phyloP scores from a whole-genome alignment of 495 filamentous ascomycete species.

The Penicillium antarcticum region DNA sequence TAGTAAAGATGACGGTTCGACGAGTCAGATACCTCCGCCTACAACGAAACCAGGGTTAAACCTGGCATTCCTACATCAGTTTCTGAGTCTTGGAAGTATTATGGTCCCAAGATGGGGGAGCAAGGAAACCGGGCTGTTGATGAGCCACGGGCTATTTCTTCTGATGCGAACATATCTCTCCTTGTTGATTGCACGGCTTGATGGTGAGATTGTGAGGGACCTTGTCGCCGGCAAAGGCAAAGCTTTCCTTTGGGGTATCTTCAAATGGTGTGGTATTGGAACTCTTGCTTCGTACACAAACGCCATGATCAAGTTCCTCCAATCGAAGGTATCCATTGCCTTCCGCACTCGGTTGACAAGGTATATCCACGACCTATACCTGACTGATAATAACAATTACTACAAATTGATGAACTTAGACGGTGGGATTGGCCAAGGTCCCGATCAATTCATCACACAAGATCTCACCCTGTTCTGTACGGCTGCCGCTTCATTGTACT shows the following conservation, averaged over 20 bases:
- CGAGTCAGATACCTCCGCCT: conserved; percentile 70
- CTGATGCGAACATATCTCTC: conserved; percentile 92
- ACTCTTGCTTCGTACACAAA: conserved; percentile 86
- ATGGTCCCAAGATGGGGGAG: conserved; percentile 95
- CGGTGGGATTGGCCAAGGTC: conserved; percentile 84
- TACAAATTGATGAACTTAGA: conserved; percentile 95
- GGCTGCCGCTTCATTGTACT: conserved; percentile 89
- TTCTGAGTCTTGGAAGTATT: conserved; percentile 90
- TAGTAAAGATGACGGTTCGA: conserved; percentile 61
- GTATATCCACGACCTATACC: conserved; percentile 96
- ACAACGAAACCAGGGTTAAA: conserved; percentile 92
- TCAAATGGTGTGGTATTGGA: conserved; percentile 76
- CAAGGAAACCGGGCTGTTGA: conserved; percentile 87
- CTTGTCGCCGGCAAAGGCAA: conserved; percentile 90
- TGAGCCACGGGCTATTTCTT: conserved; percentile 67
- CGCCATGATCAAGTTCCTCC: conserved; percentile 96
- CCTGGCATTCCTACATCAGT: conserved; percentile 96
- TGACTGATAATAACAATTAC: conserved; percentile 91
- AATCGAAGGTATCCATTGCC: conserved; percentile 96
- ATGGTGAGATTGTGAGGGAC: conserved; percentile 95
- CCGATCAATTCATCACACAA: conserved; percentile 97
- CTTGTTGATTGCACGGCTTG: conserved; percentile 84
- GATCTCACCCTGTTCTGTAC: conserved; percentile 94
- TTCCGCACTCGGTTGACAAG: conserved; percentile 94
- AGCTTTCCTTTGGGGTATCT: conserved; percentile 81